Evolutionary conservation across 257 asterid genomes (phyloP), one percentile per base, ranked within the genome.

Genomic region (Verbascum thapsus): DNA sequence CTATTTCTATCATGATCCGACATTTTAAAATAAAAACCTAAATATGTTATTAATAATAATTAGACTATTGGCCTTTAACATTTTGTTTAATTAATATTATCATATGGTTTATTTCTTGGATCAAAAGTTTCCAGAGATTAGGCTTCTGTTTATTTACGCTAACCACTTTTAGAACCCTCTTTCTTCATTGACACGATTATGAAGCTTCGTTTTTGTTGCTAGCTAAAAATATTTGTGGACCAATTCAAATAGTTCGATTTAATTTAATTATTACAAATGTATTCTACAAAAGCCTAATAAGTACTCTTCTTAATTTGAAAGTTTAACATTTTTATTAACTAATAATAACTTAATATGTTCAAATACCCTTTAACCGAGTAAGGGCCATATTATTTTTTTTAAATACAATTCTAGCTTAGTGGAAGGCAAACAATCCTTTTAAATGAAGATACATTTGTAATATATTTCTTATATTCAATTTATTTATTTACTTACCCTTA

Each of bases 141-240:
- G 47, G 55, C 22, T 9, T 65, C n/a, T 42, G 20, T 23, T 52
- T 64, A 64, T n/a, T 38, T 53, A 53, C 60, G 69, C 40, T 39
- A 53, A 40, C 30, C 18, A n/a, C 51, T 63, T 63, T 37, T 17
- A 0, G 62, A 8, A 35, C 32, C 42, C 61, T 5, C 1, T 64
- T 64, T 53, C 70, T 26, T 40, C 62, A 41, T 65, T 65, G 18
- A 53, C 38, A 42, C 47, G 55, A 65, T 32, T 65, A 17, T 34
- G 55, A 41, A 41, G 15, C 62, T 41, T 17, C 55, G 35, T 53
- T 43, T 16, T 34, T 56, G 35, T 37, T 56, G 62, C 62, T 18
- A 11, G 6, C 20, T 5, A 22, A 52, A 5, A n/a, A 12, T 22
- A 23, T 55, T 53, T 53, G 40, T 12, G 40, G 20, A 2, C 43